Conservation (phyloP, 495 filamentous ascomycete species). For the Tuber calosporum region DNA sequence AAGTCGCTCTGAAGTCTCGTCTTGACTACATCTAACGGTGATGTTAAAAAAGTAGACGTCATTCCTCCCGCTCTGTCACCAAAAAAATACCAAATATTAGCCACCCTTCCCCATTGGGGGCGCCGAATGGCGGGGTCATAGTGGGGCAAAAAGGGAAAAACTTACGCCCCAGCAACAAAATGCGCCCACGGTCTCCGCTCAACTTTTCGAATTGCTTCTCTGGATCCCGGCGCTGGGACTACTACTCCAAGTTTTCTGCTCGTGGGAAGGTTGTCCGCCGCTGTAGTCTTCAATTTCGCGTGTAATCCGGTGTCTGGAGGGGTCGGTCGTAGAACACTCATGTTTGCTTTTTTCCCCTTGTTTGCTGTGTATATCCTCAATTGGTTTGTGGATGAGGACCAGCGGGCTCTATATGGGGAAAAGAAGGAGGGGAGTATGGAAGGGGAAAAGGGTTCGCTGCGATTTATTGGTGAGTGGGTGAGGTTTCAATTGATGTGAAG, state of each 20-base stretch:
- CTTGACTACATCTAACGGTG: slow-evolving; percentile 83
- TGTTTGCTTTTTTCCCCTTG: background rate
- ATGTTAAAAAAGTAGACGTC: slow-evolving; percentile 76
- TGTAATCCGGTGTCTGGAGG: background rate
- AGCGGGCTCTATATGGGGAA: background rate
- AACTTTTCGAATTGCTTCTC: slow-evolving; percentile 15
- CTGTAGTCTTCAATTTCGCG: slow-evolving; percentile 12
- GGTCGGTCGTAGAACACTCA: background rate
- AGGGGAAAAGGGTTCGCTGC: background rate
- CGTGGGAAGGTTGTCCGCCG: slow-evolving; percentile 36
- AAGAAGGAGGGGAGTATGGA: background rate
- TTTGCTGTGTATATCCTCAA: slow-evolving; percentile 1
- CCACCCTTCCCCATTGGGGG: background rate
- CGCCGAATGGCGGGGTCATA: slow-evolving; percentile 8
- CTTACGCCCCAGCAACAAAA: slow-evolving; percentile 79
- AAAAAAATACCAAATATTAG: slow-evolving; percentile 11
- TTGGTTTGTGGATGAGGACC: background rate
- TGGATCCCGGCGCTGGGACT: slow-evolving; percentile 27
- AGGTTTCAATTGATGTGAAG: background rate
- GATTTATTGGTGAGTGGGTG: background rate
- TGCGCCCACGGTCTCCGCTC: slow-evolving; percentile 72
- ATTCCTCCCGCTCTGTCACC: slow-evolving; percentile 68
- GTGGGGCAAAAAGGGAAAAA: slow-evolving; percentile 16
- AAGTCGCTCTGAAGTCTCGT: slow-evolving; percentile 85
- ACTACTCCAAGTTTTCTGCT: slow-evolving; percentile 37